A percentile compares a stretch with the other conserved stretches of the same genome.
phyloP scores from a whole-genome alignment of 2,329 filamentous ascomycete genomes.

The Colletotrichum navitas region DNA sequence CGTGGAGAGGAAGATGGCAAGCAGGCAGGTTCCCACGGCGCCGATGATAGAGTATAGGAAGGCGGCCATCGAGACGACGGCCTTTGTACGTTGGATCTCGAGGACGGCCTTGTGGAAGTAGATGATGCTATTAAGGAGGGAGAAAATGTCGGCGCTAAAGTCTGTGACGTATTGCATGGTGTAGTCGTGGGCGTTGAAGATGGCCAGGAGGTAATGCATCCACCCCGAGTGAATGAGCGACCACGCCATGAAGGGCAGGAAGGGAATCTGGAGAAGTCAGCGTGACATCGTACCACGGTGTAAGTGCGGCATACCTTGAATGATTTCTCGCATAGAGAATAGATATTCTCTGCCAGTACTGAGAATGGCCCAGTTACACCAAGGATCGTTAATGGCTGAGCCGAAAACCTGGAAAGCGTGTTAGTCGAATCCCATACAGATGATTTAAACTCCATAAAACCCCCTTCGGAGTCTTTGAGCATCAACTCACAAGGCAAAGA shows the following conservation, averaged over 20 bases:
- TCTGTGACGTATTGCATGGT: conserved; percentile 78
- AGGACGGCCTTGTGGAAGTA: conserved; percentile 77
- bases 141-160: conserved; percentile 76
- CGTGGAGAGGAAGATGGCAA: conserved; percentile 72
- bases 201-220: conserved; percentile 74
- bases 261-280: conserved; percentile 60
- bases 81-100: conserved; percentile 71
- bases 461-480: neutral
- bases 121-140: conserved; percentile 74
- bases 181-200: conserved; percentile 77
- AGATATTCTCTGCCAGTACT: conserved; percentile 76
- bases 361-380: conserved; percentile 76
- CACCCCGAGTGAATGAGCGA: conserved; percentile 73
- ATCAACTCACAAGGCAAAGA: conserved; percentile 68
- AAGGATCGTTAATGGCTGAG: conserved; percentile 74
- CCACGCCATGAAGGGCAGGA: conserved; percentile 78
- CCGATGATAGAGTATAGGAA: conserved; percentile 76
- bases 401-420: conserved; percentile 58
- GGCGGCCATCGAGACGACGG: conserved; percentile 68
- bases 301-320: conserved; percentile 60
- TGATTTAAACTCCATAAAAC: neutral
- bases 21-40: conserved; percentile 71
- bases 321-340: conserved; percentile 65
- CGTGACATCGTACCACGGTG: too few relatives aligned
- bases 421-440: neutral